phyloP scores from a whole-genome alignment of 345 rosid genomes.

The Pelargonium nanum region DNA sequence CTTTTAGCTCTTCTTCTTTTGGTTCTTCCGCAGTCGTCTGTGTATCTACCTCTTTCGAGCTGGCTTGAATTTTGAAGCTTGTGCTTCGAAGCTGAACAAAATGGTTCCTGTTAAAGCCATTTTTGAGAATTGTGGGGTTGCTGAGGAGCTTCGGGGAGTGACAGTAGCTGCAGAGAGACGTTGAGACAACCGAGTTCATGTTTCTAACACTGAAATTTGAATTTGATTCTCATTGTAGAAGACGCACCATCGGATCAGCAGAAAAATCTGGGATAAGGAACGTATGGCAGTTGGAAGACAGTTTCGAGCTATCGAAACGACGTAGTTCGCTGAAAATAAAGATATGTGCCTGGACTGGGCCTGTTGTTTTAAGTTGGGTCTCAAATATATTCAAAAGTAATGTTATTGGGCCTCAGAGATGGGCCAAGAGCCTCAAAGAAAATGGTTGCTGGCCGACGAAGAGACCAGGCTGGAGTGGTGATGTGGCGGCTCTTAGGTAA shows the following conservation, averaged over 20 bases:
- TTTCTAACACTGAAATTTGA: background rate
- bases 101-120: background rate
- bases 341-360: too few species aligned
- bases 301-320: too few species aligned
- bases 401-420: too few species aligned
- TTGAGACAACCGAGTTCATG: background rate
- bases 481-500: too few species aligned
- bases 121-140: background rate
- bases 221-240: background rate
- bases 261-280: background rate
- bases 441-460: too few species aligned
- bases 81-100: background rate
- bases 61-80: background rate
- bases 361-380: too few species aligned
- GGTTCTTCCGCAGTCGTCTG: background rate
- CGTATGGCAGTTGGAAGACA: background rate
- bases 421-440: too few species aligned
- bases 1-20: background rate
- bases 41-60: background rate
- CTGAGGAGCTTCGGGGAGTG: too few species aligned
- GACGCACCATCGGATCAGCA: background rate
- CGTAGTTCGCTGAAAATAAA: too few species aligned
- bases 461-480: too few species aligned
- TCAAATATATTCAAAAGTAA: too few species aligned
- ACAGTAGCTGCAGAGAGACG: background rate